Evolutionary conservation across 176 grass and related monocot species (phyloP), one percentile per base, ranked within the genome.

Genomic region (Bothriochloa decipiens): DNA sequence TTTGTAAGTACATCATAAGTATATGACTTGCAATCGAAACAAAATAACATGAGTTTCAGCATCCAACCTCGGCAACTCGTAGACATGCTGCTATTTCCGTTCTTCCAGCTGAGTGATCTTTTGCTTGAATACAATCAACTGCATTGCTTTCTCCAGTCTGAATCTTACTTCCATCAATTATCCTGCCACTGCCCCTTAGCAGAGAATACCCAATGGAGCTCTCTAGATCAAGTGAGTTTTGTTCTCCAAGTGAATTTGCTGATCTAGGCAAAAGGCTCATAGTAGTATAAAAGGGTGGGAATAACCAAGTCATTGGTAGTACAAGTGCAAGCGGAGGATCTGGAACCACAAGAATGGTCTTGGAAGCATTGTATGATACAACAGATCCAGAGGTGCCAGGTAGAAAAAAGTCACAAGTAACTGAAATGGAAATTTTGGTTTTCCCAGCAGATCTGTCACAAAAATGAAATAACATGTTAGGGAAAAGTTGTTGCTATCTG

Each of bases 51-150:
- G 49, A 79, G 70, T 79, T 27, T 76, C 28, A 80, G 78, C 18
- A 81, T 86, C 89, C 83, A 80, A 98, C 96, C 96, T 98, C 89
- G 74, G 96, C 80, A 88, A 93, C 91, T 81, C 92, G 90, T 91
- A 98, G 74, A 79, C 96, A 98, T 35, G 91, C 87, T 78, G 96
- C 96, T 90, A 98, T 92, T 91, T 93, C 96, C 55, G 81, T 91
- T 94, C 92, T 93, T 78, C 91, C 89, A 87, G 87, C 93, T 75
- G 83, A 81, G 83, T 87, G 87, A 78, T 95, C 96, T 72, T 95
- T 98, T 83, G 91, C 91, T 79, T 93, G 83, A 79, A 98, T 92
- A 87, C 92, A 98, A 83, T 87, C 91, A 87, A 93, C 60, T 69
- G 90, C 75, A 77, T 88, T 86, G 57, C 86, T 98, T 83, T 89